Percentiles rank a stretch among this genome's conserved stretches.
phyloP scores from a whole-genome alignment of 768 basidiomycete genomes.

The Naganishia friedmannii region DNA sequence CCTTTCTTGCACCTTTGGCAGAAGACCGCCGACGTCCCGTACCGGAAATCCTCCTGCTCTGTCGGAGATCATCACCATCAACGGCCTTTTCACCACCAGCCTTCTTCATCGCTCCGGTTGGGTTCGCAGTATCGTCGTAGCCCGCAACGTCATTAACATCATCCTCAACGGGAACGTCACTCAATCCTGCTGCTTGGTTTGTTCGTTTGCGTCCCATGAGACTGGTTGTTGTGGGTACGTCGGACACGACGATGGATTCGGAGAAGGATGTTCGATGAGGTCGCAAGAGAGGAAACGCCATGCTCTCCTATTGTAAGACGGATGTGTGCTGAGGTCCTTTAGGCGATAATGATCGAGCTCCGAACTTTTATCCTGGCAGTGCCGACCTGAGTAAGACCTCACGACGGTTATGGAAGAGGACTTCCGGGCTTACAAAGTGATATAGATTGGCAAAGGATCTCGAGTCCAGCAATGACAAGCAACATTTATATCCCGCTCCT shows the following conservation, averaged over 20 bases:
- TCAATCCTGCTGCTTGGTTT: slow-evolving; percentile 21
- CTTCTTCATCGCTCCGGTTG: background rate
- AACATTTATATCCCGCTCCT: background rate
- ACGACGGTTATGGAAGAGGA: background rate
- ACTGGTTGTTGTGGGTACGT: background rate
- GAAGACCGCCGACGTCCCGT: slow-evolving; percentile 3
- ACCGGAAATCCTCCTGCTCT: slow-evolving; percentile 8
- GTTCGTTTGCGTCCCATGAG: slow-evolving; percentile 13
- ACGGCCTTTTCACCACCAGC: background rate
- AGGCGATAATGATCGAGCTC: background rate
- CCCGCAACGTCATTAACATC: slow-evolving; percentile 1
- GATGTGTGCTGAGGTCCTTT: background rate
- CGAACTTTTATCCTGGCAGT: too few relatives aligned
- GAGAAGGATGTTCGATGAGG: slow-evolving; percentile 8
- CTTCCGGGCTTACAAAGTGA: background rate
- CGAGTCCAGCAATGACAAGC: background rate
- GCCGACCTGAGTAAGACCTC: too few relatives aligned
- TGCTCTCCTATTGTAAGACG: background rate
- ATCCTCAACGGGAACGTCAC: slow-evolving; percentile 14
- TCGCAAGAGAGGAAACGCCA: slow-evolving; percentile 14
- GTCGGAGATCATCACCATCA: slow-evolving; percentile 7
- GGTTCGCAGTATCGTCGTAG: background rate
- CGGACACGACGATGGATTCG: background rate
- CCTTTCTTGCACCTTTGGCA: background rate
- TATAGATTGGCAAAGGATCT: background rate